Conservation (phyloP, 225 moss, liverwort and hornwort species). For the Physcomitrium patens region DNA sequence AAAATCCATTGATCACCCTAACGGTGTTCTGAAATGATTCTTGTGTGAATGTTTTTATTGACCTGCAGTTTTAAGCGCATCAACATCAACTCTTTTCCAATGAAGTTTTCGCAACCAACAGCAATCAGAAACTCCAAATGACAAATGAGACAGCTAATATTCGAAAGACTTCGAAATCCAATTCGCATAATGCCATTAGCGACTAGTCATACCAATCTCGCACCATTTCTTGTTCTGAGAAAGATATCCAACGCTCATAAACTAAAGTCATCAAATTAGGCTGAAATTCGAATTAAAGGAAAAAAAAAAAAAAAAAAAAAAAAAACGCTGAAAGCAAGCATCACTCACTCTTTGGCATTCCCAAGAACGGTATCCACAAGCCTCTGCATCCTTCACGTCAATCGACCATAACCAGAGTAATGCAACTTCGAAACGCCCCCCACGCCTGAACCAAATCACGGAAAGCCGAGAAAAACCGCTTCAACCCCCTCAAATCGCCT, state of each 20-base stretch:
- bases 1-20: slow-evolving; percentile 83
- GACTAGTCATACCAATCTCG: slow-evolving; percentile 12
- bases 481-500: not conserved
- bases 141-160: not conserved
- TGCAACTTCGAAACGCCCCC: not conserved
- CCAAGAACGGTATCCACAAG: slow-evolving; percentile 54
- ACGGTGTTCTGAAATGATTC: slow-evolving; percentile 85
- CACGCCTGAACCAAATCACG: not conserved
- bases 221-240: not conserved
- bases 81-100: not conserved
- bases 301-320: not conserved
- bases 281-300: not conserved
- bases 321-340: not conserved
- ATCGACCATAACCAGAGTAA: slow-evolving; percentile 14
- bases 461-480: not conserved
- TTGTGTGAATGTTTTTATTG: slow-evolving; percentile 78
- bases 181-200: not conserved
- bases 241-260: not conserved
- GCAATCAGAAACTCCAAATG: slow-evolving; percentile 16
- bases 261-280: not conserved
- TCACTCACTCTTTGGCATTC: slow-evolving; percentile 61
- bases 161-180: not conserved
- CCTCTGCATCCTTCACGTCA: slow-evolving; percentile 45
- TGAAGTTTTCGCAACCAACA: not conserved
- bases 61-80: slow-evolving; percentile 47